Conservation (phyloP, 1,284 basidiomycete species). For the Trichosporon ovoides region DNA sequence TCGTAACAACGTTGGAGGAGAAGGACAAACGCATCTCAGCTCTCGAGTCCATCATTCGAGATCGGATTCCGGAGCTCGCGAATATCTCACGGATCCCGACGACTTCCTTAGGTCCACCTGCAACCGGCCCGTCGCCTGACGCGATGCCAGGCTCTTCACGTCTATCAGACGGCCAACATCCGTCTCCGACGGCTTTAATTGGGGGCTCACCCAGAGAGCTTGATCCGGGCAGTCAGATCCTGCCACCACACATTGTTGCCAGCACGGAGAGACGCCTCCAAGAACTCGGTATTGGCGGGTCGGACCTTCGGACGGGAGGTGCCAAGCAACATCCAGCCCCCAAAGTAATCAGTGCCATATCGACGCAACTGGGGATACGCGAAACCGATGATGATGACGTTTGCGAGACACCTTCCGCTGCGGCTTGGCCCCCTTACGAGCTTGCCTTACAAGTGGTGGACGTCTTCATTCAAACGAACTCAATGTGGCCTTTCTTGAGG, state of each 20-base stretch:
- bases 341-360: background rate
- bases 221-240: background rate
- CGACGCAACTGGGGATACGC: background rate
- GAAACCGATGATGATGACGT: background rate
- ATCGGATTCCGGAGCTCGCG: background rate
- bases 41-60: background rate
- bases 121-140: background rate
- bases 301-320: background rate
- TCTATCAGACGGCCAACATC: background rate
- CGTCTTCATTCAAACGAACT: background rate
- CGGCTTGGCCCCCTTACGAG: background rate
- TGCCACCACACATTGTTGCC: background rate
- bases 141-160: background rate
- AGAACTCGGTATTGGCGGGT: background rate
- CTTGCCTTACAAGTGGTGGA: background rate
- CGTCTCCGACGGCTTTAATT: background rate
- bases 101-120: background rate
- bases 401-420: background rate
- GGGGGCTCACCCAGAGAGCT: background rate
- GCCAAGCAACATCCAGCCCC: background rate
- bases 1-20: background rate
- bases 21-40: slow-evolving; percentile 1
- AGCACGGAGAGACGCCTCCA: background rate
- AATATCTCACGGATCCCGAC: background rate
- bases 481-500: background rate